Percentiles rank a stretch among this genome's conserved stretches.
Evolutionary conservation across 208 protist genomes (phyloP).

Genomic region (Herpetomonas samuelpessoai): DNA sequence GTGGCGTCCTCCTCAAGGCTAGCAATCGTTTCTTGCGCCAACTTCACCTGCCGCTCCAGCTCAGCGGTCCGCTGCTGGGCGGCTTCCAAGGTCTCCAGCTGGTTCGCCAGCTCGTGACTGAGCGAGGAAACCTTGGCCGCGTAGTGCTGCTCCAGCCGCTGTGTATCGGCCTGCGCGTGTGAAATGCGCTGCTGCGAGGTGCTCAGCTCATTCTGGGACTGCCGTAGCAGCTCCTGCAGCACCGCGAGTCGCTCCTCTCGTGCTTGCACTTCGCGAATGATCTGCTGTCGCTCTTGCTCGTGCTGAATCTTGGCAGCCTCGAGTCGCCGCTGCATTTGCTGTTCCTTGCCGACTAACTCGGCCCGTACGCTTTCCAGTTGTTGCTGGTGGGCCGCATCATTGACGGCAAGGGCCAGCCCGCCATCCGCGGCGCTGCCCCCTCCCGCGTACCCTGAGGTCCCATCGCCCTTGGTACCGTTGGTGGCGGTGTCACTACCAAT

Average conservation of each 20-base stretch:
- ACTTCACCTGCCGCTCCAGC: slow-evolving; percentile 24
- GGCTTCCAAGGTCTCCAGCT: slow-evolving; percentile 29
- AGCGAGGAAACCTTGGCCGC: slow-evolving; percentile 40
- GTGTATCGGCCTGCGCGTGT: slow-evolving; percentile 38
- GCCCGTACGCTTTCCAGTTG: slow-evolving; percentile 21
- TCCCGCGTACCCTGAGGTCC: neutral
- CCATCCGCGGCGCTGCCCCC: neutral
- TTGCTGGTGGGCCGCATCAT: slow-evolving; percentile 21
- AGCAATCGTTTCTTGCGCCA: slow-evolving; percentile 22
- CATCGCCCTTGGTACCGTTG: neutral
- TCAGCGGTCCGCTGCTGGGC: slow-evolving; percentile 15
- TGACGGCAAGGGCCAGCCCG: slow-evolving; percentile 8
- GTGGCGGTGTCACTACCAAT: slow-evolving; percentile 6
- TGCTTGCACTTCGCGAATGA: slow-evolving; percentile 52
- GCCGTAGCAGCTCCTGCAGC: slow-evolving; percentile 52
- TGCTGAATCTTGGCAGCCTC: slow-evolving; percentile 25
- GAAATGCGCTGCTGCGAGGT: slow-evolving; percentile 35
- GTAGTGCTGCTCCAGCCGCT: slow-evolving; percentile 41
- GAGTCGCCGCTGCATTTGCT: slow-evolving; percentile 21
- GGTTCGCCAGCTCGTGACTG: slow-evolving; percentile 47
- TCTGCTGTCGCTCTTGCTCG: slow-evolving; percentile 38
- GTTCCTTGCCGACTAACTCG: slow-evolving; percentile 26
- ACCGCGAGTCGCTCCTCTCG: slow-evolving; percentile 61
- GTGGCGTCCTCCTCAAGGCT: slow-evolving; percentile 55
- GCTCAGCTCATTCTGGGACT: slow-evolving; percentile 51